Base-by-base conservation (phyloP, 108 stramenopile genomes). In the Nannochloropsis oceanica region DNA sequence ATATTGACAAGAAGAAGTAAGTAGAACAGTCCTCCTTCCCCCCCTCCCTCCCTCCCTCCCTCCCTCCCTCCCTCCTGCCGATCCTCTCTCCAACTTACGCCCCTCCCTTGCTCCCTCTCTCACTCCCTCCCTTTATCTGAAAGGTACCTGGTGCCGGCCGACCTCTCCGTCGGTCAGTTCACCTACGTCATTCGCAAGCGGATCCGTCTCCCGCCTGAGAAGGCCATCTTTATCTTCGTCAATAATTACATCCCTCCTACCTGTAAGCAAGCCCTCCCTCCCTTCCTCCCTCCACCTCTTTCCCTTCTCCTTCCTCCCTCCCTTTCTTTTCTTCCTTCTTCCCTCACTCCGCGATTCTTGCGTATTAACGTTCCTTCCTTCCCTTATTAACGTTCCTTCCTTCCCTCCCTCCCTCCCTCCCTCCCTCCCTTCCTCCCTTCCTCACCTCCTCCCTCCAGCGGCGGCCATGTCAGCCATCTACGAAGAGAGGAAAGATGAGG, bases 181-280 rank as follows among this genome's bases (percentile, higher is more conserved):
- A 94, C 97, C 84, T 98, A 98, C 88, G 99, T 99, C 42, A 97
- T 99, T 84, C 95, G 97, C 80, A 99, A 98, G 92, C 94, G 99
- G 27, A 96, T 98, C 89, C 96, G 97, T 90, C 92, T 92, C 12
- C 89, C 90, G 24, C 80, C 92, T 2, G 92, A 92, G 83, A 89
- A 92, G 81, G 92, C 92, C 14, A 91, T 93, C 44, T 93, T 92
- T 86, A 83, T 93, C 73, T 93, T 93, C 83, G 92, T 93, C 42
- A 88, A 91, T 26, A 96, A 96, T 89, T 93, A 91, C 20, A 96
- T 96, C 82, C 97, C 97, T 42, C 94, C 94, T 42, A 91, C 90
- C 3, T 42, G 85, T 44, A 44, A 85, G 42, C n/a, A n/a, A n/a
- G n/a, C n/a, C n/a, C n/a, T n/a, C n/a, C n/a, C n/a, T n/a, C n/a